Evolutionary conservation across 768 basidiomycete species (phyloP).

Genomic region (Mycena metata): DNA sequence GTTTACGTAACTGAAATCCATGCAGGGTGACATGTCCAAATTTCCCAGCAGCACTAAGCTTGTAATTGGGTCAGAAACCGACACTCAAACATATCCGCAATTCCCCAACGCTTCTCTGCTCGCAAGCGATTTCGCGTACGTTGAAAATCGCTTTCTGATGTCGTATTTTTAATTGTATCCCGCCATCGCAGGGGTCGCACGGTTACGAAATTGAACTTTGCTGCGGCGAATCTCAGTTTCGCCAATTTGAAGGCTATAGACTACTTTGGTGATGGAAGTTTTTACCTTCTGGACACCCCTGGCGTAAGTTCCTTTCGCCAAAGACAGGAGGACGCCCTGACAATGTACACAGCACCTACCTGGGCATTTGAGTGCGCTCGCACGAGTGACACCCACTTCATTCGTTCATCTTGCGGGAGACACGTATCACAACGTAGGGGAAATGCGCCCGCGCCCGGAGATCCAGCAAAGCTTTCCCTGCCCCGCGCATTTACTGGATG

Average conservation of each 20-base stretch:
- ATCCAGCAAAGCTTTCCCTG: constrained; percentile 6
- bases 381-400: constrained; percentile 29
- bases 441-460: background rate
- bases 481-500: background rate
- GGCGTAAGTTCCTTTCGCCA: constrained; percentile 19
- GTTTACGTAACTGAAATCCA: too few relatives aligned
- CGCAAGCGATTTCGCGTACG: constrained; percentile 8
- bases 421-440: background rate
- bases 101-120: constrained; percentile 7
- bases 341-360: constrained; percentile 15
- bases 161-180: background rate
- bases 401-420: constrained; percentile 21
- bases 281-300: constrained; percentile 33
- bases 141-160: background rate
- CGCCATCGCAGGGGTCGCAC: constrained; percentile 7
- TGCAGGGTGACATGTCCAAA: constrained; percentile 19
- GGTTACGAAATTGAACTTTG: constrained; percentile 22
- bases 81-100: constrained; percentile 14
- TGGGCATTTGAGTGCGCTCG: constrained; percentile 32
- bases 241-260: constrained; percentile 26
- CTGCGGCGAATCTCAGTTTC: constrained; percentile 11
- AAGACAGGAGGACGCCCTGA: background rate
- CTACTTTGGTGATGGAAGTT: constrained; percentile 24
- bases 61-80: constrained; percentile 21
- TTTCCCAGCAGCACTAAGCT: constrained; percentile 24